Percentiles rank a stretch among this genome's conserved stretches.
phyloP scores from a whole-genome alignment of 148 eudicot genomes.

The Rhododendron mucronatum region DNA sequence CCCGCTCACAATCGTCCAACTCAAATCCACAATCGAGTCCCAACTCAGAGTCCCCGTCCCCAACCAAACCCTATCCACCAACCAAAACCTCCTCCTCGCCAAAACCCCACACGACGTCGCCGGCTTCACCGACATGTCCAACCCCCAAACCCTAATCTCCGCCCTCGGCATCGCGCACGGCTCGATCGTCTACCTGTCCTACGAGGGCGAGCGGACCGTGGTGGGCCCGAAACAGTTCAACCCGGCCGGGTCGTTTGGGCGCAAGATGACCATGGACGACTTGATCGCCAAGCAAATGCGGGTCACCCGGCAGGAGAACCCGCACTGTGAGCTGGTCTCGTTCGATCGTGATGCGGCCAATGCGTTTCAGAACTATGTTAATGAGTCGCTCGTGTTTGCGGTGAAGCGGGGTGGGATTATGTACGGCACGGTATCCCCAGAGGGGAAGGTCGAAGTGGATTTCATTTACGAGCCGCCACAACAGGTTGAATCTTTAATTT shows the following conservation, averaged over 20 bases:
- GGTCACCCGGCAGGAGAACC: slow-evolving; percentile 59
- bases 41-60: slow-evolving; percentile 61
- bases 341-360: slow-evolving; percentile 89
- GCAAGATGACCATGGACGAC: slow-evolving; percentile 95
- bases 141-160: slow-evolving; percentile 43
- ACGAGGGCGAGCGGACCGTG: slow-evolving; percentile 67
- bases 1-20: slow-evolving; percentile 47
- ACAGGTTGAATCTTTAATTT: slow-evolving; percentile 19
- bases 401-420: slow-evolving; percentile 83
- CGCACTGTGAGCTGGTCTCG: slow-evolving; percentile 72
- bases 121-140: slow-evolving; percentile 52
- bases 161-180: slow-evolving; percentile 55
- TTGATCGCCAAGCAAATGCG: slow-evolving; percentile 87
- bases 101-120: slow-evolving; percentile 51
- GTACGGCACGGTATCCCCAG: slow-evolving; percentile 77
- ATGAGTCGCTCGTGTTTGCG: slow-evolving; percentile 64
- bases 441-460: slow-evolving; percentile 79
- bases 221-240: slow-evolving; percentile 28
- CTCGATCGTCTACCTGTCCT: slow-evolving; percentile 48
- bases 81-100: slow-evolving; percentile 70
- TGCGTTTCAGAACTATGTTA: slow-evolving; percentile 78
- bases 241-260: slow-evolving; percentile 82
- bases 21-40: slow-evolving; percentile 74
- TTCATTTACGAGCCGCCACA: slow-evolving; percentile 96
- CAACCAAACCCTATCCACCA: slow-evolving; percentile 61